A percentile compares a stretch with the other conserved stretches of the same genome.
Conservation (phyloP, 441 rosid genomes). For the Sinapis alba region DNA sequence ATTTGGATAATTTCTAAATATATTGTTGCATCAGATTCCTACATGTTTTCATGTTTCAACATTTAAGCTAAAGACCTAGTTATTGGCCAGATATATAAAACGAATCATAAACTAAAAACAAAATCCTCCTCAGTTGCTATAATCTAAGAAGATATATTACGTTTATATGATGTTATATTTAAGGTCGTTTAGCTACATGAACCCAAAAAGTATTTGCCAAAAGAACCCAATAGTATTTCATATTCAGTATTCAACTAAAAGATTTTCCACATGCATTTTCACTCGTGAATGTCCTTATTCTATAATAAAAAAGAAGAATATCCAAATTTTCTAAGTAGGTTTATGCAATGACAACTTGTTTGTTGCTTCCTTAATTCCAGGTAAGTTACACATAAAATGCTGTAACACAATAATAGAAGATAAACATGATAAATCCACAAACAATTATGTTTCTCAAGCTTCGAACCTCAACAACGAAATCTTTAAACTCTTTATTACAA, state of each 20-base stretch:
- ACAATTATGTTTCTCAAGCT: slow-evolving; percentile 3
- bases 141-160: not conserved
- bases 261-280: not conserved
- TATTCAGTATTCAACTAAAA: not conserved
- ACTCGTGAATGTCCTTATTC: not conserved
- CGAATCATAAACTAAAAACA: not conserved
- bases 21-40: too few relatives aligned
- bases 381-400: not conserved
- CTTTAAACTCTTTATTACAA: not conserved
- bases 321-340: not conserved
- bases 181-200: slow-evolving; percentile 21
- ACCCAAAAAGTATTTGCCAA: not conserved
- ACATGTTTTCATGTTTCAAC: not conserved
- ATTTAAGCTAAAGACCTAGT: not conserved
- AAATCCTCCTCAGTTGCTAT: not conserved
- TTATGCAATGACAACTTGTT: slow-evolving; percentile 17
- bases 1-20: too few relatives aligned
- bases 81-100: not conserved
- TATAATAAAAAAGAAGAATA: slow-evolving; percentile 2
- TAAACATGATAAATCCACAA: not conserved
- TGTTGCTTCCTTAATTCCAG: slow-evolving; percentile 8
- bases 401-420: not conserved
- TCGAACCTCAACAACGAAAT: not conserved
- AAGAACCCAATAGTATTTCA: slow-evolving; percentile 4
- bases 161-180: not conserved